Evolutionary conservation across 352 stramenopile species (phyloP), one percentile per base, ranked within the genome.

Genomic region (Phytophthora brassicae): DNA sequence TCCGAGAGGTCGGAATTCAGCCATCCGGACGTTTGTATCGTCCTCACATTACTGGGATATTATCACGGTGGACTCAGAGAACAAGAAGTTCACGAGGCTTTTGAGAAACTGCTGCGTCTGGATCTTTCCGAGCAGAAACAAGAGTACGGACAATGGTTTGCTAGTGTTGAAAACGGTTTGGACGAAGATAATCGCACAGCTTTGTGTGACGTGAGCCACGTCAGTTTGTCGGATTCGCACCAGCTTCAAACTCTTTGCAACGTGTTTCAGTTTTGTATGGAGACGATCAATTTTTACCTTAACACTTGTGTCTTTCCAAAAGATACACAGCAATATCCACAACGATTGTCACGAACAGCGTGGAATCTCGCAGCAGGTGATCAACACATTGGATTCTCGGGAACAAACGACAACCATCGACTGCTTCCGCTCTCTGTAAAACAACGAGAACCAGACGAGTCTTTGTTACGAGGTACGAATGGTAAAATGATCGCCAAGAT

Each of bases 351-450:
- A 9, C 70, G 84, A 48, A 96, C 73, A 12, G 71, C 89, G 16
- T 97, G 89, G 88, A 79, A 97, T 64, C 55, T 97, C 26, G 86
- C 81, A 12, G 57, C 80, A 12, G 88, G 87, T 0, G 48, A 70
- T 1, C 66, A 59, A 0, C 79, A 78, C n/a, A 72, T 95, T 17
- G 90, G 90, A 0, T 97, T 97, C 53, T 97, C 86, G 0, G 91
- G 89, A 0, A 97, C 89, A 13, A 97, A 97, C 57, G 89, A 97
- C 58, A 96, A 90, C 33, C 85, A 96, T 14, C 70, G 69, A 0
- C 46, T 97, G 48, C 67, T 96, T 4, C 90, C 88, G 2, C 20
- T 86, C 0, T 79, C 88, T 13, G 80, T 96, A 22, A 52, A 39
- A 0, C 87, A 96, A 54, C 64, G 52, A 7, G 81, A 92, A 44